Evolutionary conservation across 78 protist genomes (phyloP).

Genomic region (Corallochytrium limacisporum): DNA sequence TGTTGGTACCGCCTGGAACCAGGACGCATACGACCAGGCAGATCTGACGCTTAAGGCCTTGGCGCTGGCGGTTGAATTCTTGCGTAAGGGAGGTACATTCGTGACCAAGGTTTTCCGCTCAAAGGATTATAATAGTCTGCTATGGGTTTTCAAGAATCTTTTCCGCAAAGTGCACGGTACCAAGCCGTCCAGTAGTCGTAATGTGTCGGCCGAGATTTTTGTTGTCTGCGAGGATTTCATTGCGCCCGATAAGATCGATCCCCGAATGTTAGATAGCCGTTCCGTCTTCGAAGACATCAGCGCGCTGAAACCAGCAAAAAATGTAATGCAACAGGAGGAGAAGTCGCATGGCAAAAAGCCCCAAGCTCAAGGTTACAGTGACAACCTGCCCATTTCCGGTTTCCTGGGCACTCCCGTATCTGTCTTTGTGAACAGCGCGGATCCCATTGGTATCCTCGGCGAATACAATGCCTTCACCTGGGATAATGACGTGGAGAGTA

Average conservation of each 20-base stretch:
- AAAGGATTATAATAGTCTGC: conserved; percentile 80
- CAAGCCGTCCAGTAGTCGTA: conserved; percentile 84
- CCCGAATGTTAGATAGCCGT: conserved; percentile 71
- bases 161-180: conserved; percentile 90
- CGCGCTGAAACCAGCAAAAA: too few relatives aligned
- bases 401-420: too few relatives aligned
- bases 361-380: background rate
- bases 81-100: conserved; percentile 75
- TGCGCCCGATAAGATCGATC: conserved; percentile 80
- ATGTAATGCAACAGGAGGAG: background rate
- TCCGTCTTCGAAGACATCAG: conserved; percentile 60
- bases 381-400: background rate
- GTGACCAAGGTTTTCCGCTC: conserved; percentile 97
- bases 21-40: conserved; percentile 91
- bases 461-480: conserved; percentile 11
- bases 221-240: conserved; percentile 88
- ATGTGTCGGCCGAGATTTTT: conserved; percentile 94
- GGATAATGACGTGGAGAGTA: conserved; percentile 42
- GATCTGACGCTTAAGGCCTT: conserved; percentile 78
- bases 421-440: conserved; percentile 25
- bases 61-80: conserved; percentile 82
- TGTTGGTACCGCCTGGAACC: conserved; percentile 90
- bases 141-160: conserved; percentile 82
- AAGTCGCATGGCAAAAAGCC: conserved; percentile 12
- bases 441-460: conserved; percentile 36